Base-by-base conservation (phyloP, 2,329 filamentous ascomycete genomes). In the Aspergillus novoparasiticus region DNA sequence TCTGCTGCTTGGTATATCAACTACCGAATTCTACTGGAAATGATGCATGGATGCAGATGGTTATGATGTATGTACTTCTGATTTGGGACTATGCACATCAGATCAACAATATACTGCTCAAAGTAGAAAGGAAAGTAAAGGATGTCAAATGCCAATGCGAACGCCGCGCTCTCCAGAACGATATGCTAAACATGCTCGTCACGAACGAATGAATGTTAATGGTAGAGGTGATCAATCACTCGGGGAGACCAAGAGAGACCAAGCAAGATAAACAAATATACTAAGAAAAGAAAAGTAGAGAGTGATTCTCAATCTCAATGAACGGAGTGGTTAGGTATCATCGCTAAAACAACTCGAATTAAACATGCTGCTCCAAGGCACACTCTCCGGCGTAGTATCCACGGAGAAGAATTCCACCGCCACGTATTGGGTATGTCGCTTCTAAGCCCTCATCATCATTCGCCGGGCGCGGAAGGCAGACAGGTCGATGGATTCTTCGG, bases 401-500 rank as follows among this genome's bases (percentile, higher is more conserved):
- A 46, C 1, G 16, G 55, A 19, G 23, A 59, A 32, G 9, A 50
- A 3, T 10, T 16, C 57, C 23, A 26, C 28, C n/a, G 39, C 45
- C 23, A 46, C 23, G 30, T 11, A 6, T 12, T n/a, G 28, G 16
- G 50, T 34, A n/a, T 10, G 28, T 53, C 19, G 26, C 19, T 12
- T 23, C 36, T 14, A 53, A 63, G 32, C 61, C 60, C 19, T 61
- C 39, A 41, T 63, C 53, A 64, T 48, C 16, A 48, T 48, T 26
- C 69, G 69, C 36, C 41, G 62, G 34, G 62, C 61, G 26, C 69
- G 68, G 36, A 71, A 71, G 8, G 64, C 58, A 5, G 61, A 57
- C 50, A 71, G 21, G 46, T 71, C 69, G 21, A 71, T 60, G 1
- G 69, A 64, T 51, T 70, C 68, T 2, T 65, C 56, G 6, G 66